Evolutionary conservation across 2,329 filamentous ascomycete genomes (phyloP).

Genomic region (Pezicula radicicola): DNA sequence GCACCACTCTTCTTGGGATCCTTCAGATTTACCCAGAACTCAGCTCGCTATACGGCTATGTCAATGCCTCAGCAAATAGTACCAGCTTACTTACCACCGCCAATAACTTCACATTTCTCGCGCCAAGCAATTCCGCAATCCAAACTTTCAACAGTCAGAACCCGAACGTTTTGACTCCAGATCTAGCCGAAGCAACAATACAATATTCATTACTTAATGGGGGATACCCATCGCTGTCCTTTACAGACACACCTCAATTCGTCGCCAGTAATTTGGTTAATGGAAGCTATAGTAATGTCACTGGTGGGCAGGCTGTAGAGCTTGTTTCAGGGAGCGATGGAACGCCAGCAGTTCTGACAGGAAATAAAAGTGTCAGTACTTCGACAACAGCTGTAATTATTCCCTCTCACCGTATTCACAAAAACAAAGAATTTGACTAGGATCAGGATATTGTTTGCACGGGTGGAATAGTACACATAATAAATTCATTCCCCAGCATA

Average conservation of each 20-base stretch:
- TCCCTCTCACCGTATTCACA: neutral
- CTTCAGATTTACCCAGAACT: conserved; percentile 12
- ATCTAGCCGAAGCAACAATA: conserved; percentile 11
- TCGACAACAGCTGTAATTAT: conserved; percentile 8
- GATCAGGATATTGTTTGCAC: conserved; percentile 48
- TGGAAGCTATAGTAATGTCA: conserved; percentile 16
- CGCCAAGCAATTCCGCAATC: conserved; percentile 14
- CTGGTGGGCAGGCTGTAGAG: conserved; percentile 16
- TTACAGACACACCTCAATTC: conserved; percentile 14
- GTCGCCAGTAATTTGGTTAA: conserved; percentile 10
- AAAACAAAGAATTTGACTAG: neutral
- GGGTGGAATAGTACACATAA: conserved; percentile 52
- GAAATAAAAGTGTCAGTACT: conserved; percentile 11
- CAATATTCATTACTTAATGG: conserved; percentile 18
- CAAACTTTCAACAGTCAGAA: conserved; percentile 4
- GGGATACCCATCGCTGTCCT: conserved; percentile 10
- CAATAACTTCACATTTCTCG: conserved; percentile 16
- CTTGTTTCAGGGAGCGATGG: conserved; percentile 6
- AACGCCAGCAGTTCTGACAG: conserved; percentile 8
- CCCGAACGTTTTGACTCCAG: conserved; percentile 6
- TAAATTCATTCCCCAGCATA: conserved; percentile 44
- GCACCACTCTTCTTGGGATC: conserved; percentile 10
- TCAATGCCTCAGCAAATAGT: conserved; percentile 8
- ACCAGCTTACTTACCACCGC: conserved; percentile 8
- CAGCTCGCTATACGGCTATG: conserved; percentile 9